Percentiles rank a stretch among this genome's conserved stretches.
Conservation (phyloP, 352 stramenopile species). For the Phytopythium mirpurense region DNA sequence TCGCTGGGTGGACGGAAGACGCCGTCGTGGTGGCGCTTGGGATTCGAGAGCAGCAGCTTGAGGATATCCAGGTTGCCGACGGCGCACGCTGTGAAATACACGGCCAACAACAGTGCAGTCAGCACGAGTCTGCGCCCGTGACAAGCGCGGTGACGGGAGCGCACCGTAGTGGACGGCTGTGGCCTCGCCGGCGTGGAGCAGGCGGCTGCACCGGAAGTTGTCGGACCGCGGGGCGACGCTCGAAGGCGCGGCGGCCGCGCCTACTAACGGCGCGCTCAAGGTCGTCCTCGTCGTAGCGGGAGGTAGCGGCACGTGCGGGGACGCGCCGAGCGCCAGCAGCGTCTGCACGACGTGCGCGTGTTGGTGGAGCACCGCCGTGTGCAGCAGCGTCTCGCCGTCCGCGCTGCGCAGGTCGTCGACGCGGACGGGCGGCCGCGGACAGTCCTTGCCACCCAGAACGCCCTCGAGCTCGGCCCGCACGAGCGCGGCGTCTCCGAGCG, state of each 20-base stretch:
- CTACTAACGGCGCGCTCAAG: too few relatives aligned
- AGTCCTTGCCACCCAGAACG: background rate
- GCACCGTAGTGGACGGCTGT: conserved; percentile 64
- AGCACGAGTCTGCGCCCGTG: too few relatives aligned
- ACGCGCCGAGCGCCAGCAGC: conserved; percentile 44
- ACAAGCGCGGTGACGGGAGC: background rate
- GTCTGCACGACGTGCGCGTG: conserved; percentile 41
- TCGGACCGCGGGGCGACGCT: conserved; percentile 41
- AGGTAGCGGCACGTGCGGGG: conserved; percentile 28
- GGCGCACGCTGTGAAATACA: conserved; percentile 34
- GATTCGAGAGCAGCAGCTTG: conserved; percentile 42
- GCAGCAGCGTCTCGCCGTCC: conserved; percentile 61
- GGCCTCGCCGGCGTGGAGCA: conserved; percentile 45
- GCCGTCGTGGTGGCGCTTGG: too few relatives aligned
- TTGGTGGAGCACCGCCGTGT: conserved; percentile 58
- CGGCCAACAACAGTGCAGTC: too few relatives aligned
- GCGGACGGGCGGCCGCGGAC: background rate
- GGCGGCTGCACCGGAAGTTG: conserved; percentile 54
- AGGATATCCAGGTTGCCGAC: conserved; percentile 52
- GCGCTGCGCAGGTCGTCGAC: conserved; percentile 24
- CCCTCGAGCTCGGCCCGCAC: conserved; percentile 18
- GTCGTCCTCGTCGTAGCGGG: background rate
- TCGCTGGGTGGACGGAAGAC: too few relatives aligned
- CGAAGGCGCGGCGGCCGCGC: conserved; percentile 23
- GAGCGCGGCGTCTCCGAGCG: conserved; percentile 29